Evolutionary conservation across 1,284 basidiomycete species (phyloP), one percentile per base, ranked within the genome.

Genomic region (Coniferiporia sulphurascens): DNA sequence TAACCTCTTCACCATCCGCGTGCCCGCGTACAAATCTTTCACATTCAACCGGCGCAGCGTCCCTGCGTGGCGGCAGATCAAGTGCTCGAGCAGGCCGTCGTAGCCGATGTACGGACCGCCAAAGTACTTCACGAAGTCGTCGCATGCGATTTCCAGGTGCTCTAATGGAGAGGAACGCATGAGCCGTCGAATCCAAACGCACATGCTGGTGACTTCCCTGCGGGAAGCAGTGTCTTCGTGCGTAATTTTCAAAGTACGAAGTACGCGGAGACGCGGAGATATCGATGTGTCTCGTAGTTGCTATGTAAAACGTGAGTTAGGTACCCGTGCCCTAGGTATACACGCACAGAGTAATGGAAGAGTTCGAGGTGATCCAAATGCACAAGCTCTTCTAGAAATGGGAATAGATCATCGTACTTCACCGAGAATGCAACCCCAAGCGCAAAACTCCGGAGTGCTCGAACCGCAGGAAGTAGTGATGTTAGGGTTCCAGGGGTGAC

Each of bases 361-460:
- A 60, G 12, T 15, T 54, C 53, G 10, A 60, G 52, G 17, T 44
- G 32, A n/a, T 17, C 15, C 21, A 60, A 17, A n/a, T 55, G 48
- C 12, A 46, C 36, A 12, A 60, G 48, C 19, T 41, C 38, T 10
- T 32, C 21, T 19, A 60, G 48, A 36, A 60, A 60, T 34, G 48
- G 19, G 19, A 55, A 49, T 3, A 60, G 46, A 7, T 60, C 58
- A 13, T 60, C 58, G 48, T 60, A 60, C 44, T 60, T 60, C 36
- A 60, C 27, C 9, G 52, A 54, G 27, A 55, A 60, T 7, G 58
- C 45, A 5, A 60, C 21, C 5, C 58, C 58, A 8, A 60, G 48
- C n/a, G 34, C 52, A 46, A 60, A 60, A 8, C 36, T 41, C 19
- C 50, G 22, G 2, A 51, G 44, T 13, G 15, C 52, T n/a, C 50